These are phyloP conservation scores for Adansonia digitata DNA, from an alignment of 345 rosid genomes.

Conservation along the genomic window DNA sequence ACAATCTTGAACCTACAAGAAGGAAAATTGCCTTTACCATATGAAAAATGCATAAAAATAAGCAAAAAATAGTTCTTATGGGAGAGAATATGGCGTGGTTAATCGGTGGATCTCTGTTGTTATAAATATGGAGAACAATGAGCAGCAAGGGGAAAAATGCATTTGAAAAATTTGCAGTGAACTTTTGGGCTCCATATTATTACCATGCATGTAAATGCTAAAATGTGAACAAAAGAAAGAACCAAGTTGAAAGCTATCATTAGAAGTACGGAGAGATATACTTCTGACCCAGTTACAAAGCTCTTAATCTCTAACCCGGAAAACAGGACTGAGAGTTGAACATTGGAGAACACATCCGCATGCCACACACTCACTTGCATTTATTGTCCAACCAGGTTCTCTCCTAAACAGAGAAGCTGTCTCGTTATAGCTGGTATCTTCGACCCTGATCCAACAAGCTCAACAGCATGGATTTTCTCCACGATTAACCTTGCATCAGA, in stretches of 20 bases:
- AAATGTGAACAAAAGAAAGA: too few relatives aligned
- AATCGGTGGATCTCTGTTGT: not conserved
- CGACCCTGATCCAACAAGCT: slow-evolving; percentile 73
- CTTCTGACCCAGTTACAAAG: too few relatives aligned
- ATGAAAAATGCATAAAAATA: not conserved
- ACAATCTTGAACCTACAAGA: slow-evolving; percentile 75
- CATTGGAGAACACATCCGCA: slow-evolving; percentile 69
- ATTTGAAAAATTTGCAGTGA: too few relatives aligned
- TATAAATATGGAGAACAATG: too few relatives aligned
- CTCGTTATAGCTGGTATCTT: slow-evolving; percentile 52
- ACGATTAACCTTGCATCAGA: slow-evolving; percentile 43
- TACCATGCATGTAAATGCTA: too few relatives aligned
- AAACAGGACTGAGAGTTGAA: slow-evolving; percentile 60
- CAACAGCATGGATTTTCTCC: slow-evolving; percentile 50
- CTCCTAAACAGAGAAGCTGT: slow-evolving; percentile 32
- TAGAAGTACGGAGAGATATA: too few relatives aligned
- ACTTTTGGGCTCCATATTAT: too few relatives aligned
- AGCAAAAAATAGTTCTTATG: not conserved
- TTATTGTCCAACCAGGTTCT: slow-evolving; percentile 54
- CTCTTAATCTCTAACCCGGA: slow-evolving; percentile 53
- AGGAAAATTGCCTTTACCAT: not conserved
- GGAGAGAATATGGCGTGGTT: not conserved
- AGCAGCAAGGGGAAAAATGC: too few relatives aligned
- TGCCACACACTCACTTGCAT: slow-evolving; percentile 65
- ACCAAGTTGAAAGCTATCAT: too few relatives aligned